A percentile compares a stretch with the other conserved stretches of the same genome.
Conservation (phyloP, 2,329 filamentous ascomycete species). For the Ophiocordyceps camponoti-saundersi region DNA sequence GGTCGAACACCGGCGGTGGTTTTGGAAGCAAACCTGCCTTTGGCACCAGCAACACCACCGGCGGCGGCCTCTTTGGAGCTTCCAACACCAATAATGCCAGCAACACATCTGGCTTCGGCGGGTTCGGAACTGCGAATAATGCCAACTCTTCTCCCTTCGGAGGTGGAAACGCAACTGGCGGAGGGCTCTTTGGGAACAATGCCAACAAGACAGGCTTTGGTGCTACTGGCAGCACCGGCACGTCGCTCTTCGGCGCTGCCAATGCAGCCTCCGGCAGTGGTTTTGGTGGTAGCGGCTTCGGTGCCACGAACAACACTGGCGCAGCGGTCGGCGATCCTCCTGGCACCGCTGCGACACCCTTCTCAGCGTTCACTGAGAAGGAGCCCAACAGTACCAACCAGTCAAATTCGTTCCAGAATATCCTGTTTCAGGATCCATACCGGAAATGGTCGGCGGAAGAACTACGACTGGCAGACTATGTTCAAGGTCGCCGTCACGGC, state of each 20-base stretch:
- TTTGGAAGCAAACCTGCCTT: slow-evolving; percentile 35
- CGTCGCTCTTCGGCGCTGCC: slow-evolving; percentile 29
- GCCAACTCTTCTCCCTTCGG: slow-evolving; percentile 22
- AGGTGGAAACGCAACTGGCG: slow-evolving; percentile 16
- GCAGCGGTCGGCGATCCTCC: slow-evolving; percentile 39
- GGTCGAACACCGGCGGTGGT: slow-evolving; percentile 15
- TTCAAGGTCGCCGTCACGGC: slow-evolving; percentile 68
- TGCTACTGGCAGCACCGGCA: slow-evolving; percentile 18
- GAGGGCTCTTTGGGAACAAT: slow-evolving; percentile 32
- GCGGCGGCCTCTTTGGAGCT: slow-evolving; percentile 28
- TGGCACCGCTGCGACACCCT: slow-evolving; percentile 54
- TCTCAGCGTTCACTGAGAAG: slow-evolving; percentile 56
- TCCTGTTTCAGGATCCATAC: slow-evolving; percentile 64
- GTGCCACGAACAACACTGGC: slow-evolving; percentile 27
- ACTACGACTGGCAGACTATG: slow-evolving; percentile 70
- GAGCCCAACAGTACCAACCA: slow-evolving; percentile 37
- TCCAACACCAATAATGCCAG: slow-evolving; percentile 19
- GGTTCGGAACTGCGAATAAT: slow-evolving; percentile 20
- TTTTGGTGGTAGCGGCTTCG: slow-evolving; percentile 21
- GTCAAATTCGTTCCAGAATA: slow-evolving; percentile 56
- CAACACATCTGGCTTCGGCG: slow-evolving; percentile 20
- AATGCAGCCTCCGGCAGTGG: slow-evolving; percentile 13
- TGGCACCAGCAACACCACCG: slow-evolving; percentile 22
- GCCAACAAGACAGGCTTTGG: slow-evolving; percentile 35
- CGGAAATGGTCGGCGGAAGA: slow-evolving; percentile 85